Percentiles rank a stretch among this genome's conserved stretches.
phyloP scores from a whole-genome alignment of 108 stramenopile genomes.

The Cyclotella kingstonii region DNA sequence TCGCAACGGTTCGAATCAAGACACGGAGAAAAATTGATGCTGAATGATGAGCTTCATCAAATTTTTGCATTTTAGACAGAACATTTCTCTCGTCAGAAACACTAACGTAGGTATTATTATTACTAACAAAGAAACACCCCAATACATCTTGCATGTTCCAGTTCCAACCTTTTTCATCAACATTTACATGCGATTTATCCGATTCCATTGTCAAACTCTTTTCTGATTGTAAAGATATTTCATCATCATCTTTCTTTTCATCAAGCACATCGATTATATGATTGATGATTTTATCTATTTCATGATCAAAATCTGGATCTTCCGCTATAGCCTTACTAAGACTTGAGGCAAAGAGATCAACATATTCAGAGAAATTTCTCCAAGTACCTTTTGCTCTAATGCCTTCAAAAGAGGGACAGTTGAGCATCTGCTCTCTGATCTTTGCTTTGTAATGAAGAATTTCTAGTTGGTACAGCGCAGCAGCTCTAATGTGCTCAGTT shows the following conservation, averaged over 20 bases:
- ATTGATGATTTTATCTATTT: slow-evolving; percentile 69
- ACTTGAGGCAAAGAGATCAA: slow-evolving; percentile 70
- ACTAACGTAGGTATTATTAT: neutral
- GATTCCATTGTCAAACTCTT: neutral
- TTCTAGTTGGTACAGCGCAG: slow-evolving; percentile 75
- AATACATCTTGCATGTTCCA: slow-evolving; percentile 37
- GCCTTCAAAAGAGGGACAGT: slow-evolving; percentile 2
- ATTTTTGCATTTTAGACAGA: slow-evolving; percentile 24
- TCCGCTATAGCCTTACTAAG: slow-evolving; percentile 77
- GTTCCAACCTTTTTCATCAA: neutral
- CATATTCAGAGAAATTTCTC: slow-evolving; percentile 58
- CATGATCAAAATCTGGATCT: slow-evolving; percentile 78
- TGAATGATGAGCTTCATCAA: slow-evolving; percentile 38
- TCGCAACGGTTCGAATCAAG: slow-evolving; percentile 59
- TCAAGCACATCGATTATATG: slow-evolving; percentile 69
- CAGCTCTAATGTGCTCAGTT: slow-evolving; percentile 74
- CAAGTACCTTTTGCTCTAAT: slow-evolving; percentile 38
- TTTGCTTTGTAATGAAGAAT: slow-evolving; percentile 67
- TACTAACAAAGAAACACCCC: slow-evolving; percentile 22
- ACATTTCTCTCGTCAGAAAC: slow-evolving; percentile 6
- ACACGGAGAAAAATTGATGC: slow-evolving; percentile 35
- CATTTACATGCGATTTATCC: neutral
- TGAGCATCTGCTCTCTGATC: slow-evolving; percentile 40
- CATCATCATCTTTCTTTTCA: slow-evolving; percentile 39
- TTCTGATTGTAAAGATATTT: slow-evolving; percentile 1